phyloP scores from a whole-genome alignment of 768 basidiomycete species.

The Trametes maxima region DNA sequence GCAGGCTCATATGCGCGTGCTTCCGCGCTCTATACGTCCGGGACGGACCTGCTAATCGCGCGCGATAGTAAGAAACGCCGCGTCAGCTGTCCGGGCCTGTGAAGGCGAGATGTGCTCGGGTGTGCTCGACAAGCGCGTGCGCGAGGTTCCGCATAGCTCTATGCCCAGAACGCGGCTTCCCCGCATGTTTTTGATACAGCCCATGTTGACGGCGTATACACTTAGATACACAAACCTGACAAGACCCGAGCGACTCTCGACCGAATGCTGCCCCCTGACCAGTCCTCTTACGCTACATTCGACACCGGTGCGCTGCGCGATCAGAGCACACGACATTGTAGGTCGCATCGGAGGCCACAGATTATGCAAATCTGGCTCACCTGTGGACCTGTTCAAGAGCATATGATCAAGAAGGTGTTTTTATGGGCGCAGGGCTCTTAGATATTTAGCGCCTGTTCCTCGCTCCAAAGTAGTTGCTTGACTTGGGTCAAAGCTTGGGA shows the following conservation, averaged over 20 bases:
- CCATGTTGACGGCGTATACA: constrained; percentile 5
- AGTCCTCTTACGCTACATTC: neutral
- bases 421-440: constrained; percentile 20
- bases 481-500: constrained; percentile 62
- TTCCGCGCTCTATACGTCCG: constrained; percentile 7
- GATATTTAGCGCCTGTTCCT: constrained; percentile 34
- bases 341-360: neutral
- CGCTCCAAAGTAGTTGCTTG: constrained; percentile 55
- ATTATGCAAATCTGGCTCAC: constrained; percentile 9
- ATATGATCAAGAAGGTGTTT: constrained; percentile 12
- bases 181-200: constrained; percentile 17
- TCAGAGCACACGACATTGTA: constrained; percentile 10
- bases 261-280: constrained; percentile 13
- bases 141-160: constrained; percentile 6
- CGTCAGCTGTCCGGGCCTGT: constrained; percentile 16
- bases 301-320: constrained; percentile 17
- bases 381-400: constrained; percentile 1
- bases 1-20: constrained; percentile 13
- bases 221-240: constrained; percentile 1
- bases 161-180: constrained; percentile 11
- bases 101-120: neutral
- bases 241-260: constrained; percentile 3
- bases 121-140: neutral
- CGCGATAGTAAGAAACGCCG: constrained; percentile 6
- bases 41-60: constrained; percentile 2